phyloP scores from a whole-genome alignment of 495 filamentous ascomycete genomes.

The Pyrenopolyporus hunteri region DNA sequence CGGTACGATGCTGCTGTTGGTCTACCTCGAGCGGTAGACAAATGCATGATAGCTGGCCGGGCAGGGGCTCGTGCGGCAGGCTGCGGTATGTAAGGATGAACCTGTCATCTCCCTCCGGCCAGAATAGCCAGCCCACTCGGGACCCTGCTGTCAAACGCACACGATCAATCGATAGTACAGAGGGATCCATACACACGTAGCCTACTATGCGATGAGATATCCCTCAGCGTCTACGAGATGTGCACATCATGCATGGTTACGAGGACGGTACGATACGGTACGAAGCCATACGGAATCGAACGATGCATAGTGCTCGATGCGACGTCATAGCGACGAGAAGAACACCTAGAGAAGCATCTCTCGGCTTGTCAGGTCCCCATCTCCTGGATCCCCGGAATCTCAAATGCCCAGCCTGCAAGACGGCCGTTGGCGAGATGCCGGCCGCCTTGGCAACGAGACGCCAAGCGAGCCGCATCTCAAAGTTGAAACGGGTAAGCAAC shows the following conservation, averaged over 20 bases:
- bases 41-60: slow-evolving; percentile 9
- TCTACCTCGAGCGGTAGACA: background rate
- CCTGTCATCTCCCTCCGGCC: slow-evolving; percentile 6
- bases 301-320: background rate
- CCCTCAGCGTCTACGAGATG: background rate
- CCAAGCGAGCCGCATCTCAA: slow-evolving; percentile 30
- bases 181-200: slow-evolving; percentile 14
- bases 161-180: slow-evolving; percentile 10
- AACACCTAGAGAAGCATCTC: slow-evolving; percentile 13
- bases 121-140: slow-evolving; percentile 1
- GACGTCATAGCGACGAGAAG: slow-evolving; percentile 17
- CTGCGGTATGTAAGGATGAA: slow-evolving; percentile 15
- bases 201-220: slow-evolving; percentile 3
- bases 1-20: slow-evolving; percentile 10
- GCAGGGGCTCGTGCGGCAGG: background rate
- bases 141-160: slow-evolving; percentile 21
- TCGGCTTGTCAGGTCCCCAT: slow-evolving; percentile 17
- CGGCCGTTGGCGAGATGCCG: slow-evolving; percentile 28
- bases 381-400: slow-evolving; percentile 23
- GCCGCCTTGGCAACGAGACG: slow-evolving; percentile 25
- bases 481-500: background rate
- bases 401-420: slow-evolving; percentile 37
- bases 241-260: slow-evolving; percentile 1
- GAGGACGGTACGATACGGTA: slow-evolving; percentile 5
- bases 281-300: background rate